phyloP scores from a whole-genome alignment of 2,329 filamentous ascomycete genomes.

The Gaeumannomyces sp. region DNA sequence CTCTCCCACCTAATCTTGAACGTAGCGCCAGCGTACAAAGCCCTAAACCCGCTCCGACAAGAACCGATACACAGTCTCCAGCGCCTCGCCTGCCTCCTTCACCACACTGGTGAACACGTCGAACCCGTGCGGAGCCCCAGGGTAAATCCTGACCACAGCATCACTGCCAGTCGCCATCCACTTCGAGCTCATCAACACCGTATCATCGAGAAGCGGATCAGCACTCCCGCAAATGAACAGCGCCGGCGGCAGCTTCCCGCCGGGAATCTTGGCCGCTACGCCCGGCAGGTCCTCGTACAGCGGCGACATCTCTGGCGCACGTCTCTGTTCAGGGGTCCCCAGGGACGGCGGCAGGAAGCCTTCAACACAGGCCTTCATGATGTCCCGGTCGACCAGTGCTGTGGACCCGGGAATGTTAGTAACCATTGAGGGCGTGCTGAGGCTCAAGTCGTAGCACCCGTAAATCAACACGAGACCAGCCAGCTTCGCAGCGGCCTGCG shows the following conservation, averaged over 20 bases:
- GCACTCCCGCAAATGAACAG: conserved; percentile 49
- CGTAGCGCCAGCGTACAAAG: background rate
- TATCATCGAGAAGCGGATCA: conserved; percentile 37
- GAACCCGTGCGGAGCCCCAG: conserved; percentile 49
- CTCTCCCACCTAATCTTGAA: background rate
- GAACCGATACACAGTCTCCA: background rate
- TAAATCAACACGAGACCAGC: conserved; percentile 46
- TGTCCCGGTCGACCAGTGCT: conserved; percentile 36
- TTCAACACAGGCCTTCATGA: conserved; percentile 21
- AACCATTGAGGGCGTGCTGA: conserved; percentile 34
- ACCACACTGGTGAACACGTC: conserved; percentile 11
- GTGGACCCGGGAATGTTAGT: conserved; percentile 38
- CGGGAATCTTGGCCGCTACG: conserved; percentile 16
- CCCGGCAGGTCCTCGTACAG: conserved; percentile 39
- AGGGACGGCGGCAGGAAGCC: background rate
- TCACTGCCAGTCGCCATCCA: conserved; percentile 32
- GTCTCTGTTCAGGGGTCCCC: conserved; percentile 26
- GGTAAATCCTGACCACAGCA: conserved; percentile 41
- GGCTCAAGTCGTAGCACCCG: conserved; percentile 42
- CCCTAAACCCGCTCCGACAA: background rate
- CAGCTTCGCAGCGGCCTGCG: conserved; percentile 31
- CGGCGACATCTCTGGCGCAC: conserved; percentile 40
- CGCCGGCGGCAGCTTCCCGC: conserved; percentile 39
- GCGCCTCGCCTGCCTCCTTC: background rate
- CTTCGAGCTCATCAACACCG: conserved; percentile 41